Evolutionary conservation across 163 green algal genomes (phyloP).

Genomic region (Scenedesmus sp.): DNA sequence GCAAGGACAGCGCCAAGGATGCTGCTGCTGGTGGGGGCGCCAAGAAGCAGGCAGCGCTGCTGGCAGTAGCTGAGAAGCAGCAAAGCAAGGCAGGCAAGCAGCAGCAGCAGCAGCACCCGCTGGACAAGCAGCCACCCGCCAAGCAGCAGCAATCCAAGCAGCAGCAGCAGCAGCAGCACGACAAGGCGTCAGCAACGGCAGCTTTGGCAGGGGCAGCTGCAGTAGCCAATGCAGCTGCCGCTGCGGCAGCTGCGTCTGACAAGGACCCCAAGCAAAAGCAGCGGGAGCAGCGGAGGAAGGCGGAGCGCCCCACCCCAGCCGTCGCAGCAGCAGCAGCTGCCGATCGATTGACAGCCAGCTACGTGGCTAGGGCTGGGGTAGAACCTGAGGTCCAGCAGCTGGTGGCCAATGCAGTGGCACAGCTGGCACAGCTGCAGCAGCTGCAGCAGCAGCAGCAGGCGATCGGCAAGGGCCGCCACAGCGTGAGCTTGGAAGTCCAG

Average conservation of each 20-base stretch:
- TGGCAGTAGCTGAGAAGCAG: background rate
- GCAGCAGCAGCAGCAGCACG: constrained; percentile 32
- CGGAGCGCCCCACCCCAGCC: background rate
- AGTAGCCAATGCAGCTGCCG: background rate
- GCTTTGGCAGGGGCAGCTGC: background rate
- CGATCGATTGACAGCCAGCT: background rate
- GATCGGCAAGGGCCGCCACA: background rate
- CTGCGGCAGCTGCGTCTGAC: background rate
- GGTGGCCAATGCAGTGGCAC: constrained; percentile 29
- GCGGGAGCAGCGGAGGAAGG: constrained; percentile 10
- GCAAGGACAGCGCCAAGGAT: background rate
- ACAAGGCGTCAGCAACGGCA: background rate
- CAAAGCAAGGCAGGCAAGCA: constrained; percentile 8
- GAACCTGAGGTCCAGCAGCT: constrained; percentile 44
- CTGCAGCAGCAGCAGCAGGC: constrained; percentile 20
- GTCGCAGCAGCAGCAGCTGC: constrained; percentile 13
- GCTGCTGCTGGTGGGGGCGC: background rate
- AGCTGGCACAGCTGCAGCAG: background rate
- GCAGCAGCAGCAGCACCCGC: constrained; percentile 32
- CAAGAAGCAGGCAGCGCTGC: constrained; percentile 4
- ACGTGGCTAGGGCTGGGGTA: constrained; percentile 5
- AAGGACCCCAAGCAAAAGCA: background rate
- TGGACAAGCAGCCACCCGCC: background rate
- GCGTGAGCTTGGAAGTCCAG: background rate
- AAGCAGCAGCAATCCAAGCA: constrained; percentile 13